Conservation (phyloP, 2,329 filamentous ascomycete species). For the Aspergillus sp. region DNA sequence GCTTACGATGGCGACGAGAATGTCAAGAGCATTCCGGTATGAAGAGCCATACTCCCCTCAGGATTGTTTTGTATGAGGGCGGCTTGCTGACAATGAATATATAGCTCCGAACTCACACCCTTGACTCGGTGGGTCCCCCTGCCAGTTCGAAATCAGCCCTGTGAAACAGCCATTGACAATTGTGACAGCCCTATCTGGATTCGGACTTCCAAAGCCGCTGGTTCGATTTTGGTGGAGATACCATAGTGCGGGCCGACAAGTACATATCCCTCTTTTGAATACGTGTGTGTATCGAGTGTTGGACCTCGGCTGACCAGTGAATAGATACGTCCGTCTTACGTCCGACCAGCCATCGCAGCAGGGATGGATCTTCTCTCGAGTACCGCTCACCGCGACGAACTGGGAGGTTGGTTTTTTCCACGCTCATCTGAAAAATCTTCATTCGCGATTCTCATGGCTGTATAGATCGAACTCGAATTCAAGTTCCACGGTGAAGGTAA, state of each 20-base stretch:
- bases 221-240: conserved; percentile 98
- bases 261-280: conserved; percentile 18
- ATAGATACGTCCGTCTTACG: conserved; percentile 85
- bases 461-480: conserved; percentile 83
- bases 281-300: background rate
- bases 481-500: conserved; percentile 84
- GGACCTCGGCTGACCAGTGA: conserved; percentile 7
- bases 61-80: conserved; percentile 5
- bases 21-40: conserved; percentile 62
- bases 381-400: conserved; percentile 94
- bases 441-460: too few species aligned
- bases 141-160: conserved; percentile 3
- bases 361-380: conserved; percentile 90
- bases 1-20: conserved; percentile 47
- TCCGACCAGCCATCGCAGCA: conserved; percentile 85
- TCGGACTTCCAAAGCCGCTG: conserved; percentile 97
- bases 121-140: conserved; percentile 62
- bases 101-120: conserved; percentile 81
- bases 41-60: conserved; percentile 15
- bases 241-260: conserved; percentile 70
- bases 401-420: conserved; percentile 65
- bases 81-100: conserved; percentile 3
- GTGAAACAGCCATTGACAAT: conserved; percentile 11
- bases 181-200: conserved; percentile 80
- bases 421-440: background rate